Percentiles rank a stretch among this genome's conserved stretches.
phyloP scores from a whole-genome alignment of 73 alveolate genomes.

The Paramecium pentaurelia region DNA sequence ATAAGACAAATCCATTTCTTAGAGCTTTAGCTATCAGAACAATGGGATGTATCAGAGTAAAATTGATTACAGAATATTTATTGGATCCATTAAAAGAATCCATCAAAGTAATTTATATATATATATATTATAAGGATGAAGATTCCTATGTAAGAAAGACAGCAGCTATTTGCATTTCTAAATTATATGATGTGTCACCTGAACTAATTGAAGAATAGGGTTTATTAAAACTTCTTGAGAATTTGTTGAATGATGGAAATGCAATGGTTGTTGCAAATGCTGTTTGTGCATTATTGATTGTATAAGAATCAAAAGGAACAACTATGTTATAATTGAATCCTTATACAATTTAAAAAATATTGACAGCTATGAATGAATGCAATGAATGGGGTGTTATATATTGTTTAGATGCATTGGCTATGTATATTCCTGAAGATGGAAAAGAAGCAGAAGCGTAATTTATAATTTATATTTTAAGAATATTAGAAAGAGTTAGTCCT shows the following conservation, averaged over 20 bases:
- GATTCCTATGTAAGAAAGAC: slow-evolving; percentile 99
- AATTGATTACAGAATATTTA: slow-evolving; percentile 80
- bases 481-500: slow-evolving; percentile 86
- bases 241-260: slow-evolving; percentile 88
- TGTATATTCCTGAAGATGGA: slow-evolving; percentile 67
- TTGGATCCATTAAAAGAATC: slow-evolving; percentile 85
- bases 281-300: slow-evolving; percentile 91
- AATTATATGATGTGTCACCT: slow-evolving; percentile 91
- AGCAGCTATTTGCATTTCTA: slow-evolving; percentile 97
- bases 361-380: slow-evolving; percentile 76
- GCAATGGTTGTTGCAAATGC: slow-evolving; percentile 98
- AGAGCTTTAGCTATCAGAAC: slow-evolving; percentile 94
- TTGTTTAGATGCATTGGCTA: slow-evolving; percentile 83
- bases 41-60: slow-evolving; percentile 96
- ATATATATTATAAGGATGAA: slow-evolving; percentile 71
- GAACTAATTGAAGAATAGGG: slow-evolving; percentile 97
- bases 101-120: neutral
- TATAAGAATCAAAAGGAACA: slow-evolving; percentile 71
- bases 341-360: slow-evolving; percentile 63
- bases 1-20: slow-evolving; percentile 82
- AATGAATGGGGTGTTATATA: slow-evolving; percentile 94
- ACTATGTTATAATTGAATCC: slow-evolving; percentile 57
- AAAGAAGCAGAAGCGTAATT: slow-evolving; percentile 66
- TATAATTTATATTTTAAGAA: neutral
- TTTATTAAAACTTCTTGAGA: slow-evolving; percentile 90